A percentile compares a stretch with the other conserved stretches of the same genome.
Evolutionary conservation across 176 grass and related monocot genomes (phyloP).

Genomic region (Carex kokanica): DNA sequence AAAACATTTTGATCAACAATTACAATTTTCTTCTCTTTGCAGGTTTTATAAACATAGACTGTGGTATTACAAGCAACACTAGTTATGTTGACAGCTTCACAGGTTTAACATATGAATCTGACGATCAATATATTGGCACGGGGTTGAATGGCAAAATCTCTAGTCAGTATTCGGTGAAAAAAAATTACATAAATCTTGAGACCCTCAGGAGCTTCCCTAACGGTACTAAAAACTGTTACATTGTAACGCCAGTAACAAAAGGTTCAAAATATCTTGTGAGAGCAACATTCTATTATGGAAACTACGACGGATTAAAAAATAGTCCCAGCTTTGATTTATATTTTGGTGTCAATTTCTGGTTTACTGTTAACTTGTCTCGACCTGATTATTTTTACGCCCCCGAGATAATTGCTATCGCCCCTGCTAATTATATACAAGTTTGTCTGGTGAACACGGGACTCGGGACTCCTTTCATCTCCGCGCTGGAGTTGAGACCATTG

Average conservation of each 20-base stretch:
- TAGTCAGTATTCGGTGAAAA: not conserved
- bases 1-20: not conserved
- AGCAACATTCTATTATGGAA: constrained; percentile 31
- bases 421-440: constrained; percentile 8
- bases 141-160: constrained; percentile 45
- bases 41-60: constrained; percentile 77
- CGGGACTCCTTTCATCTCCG: constrained; percentile 43
- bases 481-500: constrained; percentile 20
- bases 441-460: constrained; percentile 41
- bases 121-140: constrained; percentile 35
- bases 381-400: not conserved
- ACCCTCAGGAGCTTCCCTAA: constrained; percentile 36
- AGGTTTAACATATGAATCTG: constrained; percentile 50
- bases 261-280: constrained; percentile 28
- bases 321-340: constrained; percentile 25
- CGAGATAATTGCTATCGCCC: constrained; percentile 22
- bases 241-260: not conserved
- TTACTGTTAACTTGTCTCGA: not conserved
- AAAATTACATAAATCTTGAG: not conserved
- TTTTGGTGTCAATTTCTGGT: constrained; percentile 33
- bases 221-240: constrained; percentile 33
- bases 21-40: not conserved
- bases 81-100: constrained; percentile 33
- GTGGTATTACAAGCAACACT: constrained; percentile 32
- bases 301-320: constrained; percentile 24